Evolutionary conservation across 495 filamentous ascomycete species (phyloP).

Genomic region (Hypoxylon fuscum): DNA sequence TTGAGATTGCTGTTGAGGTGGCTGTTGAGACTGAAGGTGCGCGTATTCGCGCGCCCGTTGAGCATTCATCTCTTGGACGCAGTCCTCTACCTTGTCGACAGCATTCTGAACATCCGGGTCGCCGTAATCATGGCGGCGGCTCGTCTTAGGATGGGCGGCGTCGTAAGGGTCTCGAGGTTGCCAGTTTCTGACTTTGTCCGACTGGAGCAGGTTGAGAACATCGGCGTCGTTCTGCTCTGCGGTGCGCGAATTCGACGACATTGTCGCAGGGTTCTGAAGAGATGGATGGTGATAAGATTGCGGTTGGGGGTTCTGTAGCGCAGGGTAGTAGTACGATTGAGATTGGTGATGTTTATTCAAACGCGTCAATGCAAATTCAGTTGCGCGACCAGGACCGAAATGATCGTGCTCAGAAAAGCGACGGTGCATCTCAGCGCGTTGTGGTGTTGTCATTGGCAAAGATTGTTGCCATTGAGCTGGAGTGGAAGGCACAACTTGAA

Average conservation of each 20-base stretch:
- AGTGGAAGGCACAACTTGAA: conserved; percentile 30
- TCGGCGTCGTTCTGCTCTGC: conserved; percentile 23
- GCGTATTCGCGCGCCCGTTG: no score
- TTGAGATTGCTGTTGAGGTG: conserved; percentile 38
- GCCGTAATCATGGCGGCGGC: conserved; percentile 43
- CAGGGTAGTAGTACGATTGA: not conserved
- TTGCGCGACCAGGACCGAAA: conserved; percentile 22
- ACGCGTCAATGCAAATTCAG: conserved; percentile 30
- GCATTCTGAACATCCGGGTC: conserved; percentile 47
- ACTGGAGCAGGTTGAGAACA: conserved; percentile 44
- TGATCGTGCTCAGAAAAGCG: conserved; percentile 40
- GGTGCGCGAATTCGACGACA: conserved; percentile 2
- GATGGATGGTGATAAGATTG: not conserved
- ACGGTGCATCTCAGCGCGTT: conserved; percentile 45
- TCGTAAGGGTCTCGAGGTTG: conserved; percentile 47
- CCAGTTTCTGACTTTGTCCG: conserved; percentile 49
- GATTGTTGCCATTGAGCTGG: conserved; percentile 32
- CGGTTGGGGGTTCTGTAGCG: not conserved
- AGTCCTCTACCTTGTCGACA: no score
- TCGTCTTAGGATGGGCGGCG: conserved; percentile 33
- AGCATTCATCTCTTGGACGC: no score
- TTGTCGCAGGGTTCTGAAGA: not conserved
- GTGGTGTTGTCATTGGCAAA: conserved; percentile 25
- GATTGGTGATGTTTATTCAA: not conserved
- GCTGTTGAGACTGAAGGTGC: conserved; percentile 17